Evolutionary conservation across 192 early-diverging fungal genomes (phyloP), one percentile per base, ranked within the genome.

Genomic region (Coemansia sp.): DNA sequence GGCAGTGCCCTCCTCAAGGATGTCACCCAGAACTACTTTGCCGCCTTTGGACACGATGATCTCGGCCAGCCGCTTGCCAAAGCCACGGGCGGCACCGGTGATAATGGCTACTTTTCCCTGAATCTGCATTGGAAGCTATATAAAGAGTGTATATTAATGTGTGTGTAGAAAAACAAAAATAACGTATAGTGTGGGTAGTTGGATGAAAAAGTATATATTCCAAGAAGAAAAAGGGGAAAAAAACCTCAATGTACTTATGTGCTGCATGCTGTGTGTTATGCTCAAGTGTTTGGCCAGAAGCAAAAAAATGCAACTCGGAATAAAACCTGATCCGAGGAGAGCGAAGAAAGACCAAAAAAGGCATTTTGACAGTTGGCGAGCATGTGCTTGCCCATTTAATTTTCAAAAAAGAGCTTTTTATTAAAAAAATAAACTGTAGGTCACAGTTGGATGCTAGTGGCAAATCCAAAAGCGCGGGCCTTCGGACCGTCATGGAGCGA

Each of bases 11-110:
- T 84, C 82, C 17, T 63, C 76, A 20, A 84, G 75, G 54, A 90
- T 72, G 51, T 90, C 89, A 52, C 81, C 87, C 31, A 90, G 66
- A 7, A 89, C 88, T 31, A 90, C 84, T 45, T 84, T 84, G 61
- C 78, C 87, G 16, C 89, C 88, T 68, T 85, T 85, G 45, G 76
- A 72, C 28, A 84, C 76, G 11, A 92, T 67, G 30, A 80, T 60
- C 66, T 85, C 73, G 2, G 88, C 85, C 28, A 90, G 80, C 1
- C 85, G 85, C 60, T 83, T 85, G 48, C 90, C 90, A 54, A 90
- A 86, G 30, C 90, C 90, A 1, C 87, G 86, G 11, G 89, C 82
- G 10, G 79, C 86, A 28, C 90, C 90, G 16, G 90, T 91, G 66
- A 91, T 85, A 57, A 91, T 78, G 0, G 86, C 89, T 31, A 89